Percentiles rank a stretch among this genome's conserved stretches.
Evolutionary conservation across 345 rosid species (phyloP).

Genomic region (Melaleuca quinquenervia): DNA sequence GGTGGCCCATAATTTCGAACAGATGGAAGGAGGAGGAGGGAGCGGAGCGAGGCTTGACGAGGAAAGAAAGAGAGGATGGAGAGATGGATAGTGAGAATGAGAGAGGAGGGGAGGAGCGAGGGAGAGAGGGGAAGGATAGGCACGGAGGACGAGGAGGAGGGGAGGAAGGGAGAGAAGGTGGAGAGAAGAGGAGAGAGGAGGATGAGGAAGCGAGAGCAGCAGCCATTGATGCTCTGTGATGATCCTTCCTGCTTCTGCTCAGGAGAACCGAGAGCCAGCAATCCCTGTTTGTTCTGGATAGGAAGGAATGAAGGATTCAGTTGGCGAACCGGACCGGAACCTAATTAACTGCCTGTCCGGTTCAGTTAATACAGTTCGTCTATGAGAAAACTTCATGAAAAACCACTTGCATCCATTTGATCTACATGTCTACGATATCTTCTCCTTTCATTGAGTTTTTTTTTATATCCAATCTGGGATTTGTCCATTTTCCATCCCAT

Average conservation of each 20-base stretch:
- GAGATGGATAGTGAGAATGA: conserved; percentile 11
- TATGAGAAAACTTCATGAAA: too few species aligned
- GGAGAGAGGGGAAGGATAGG: conserved; percentile 17
- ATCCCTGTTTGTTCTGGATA: not conserved
- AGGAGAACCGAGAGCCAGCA: not conserved
- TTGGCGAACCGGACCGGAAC: not conserved
- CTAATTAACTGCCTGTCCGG: not conserved
- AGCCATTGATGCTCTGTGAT: conserved; percentile 30
- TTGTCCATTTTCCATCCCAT: too few species aligned
- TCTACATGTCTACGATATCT: too few species aligned
- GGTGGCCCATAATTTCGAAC: too few species aligned
- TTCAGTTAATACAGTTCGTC: not conserved
- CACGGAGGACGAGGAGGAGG: conserved; percentile 10
- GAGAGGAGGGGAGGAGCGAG: not conserved
- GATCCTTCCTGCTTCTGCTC: not conserved
- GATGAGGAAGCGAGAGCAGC: conserved; percentile 24
- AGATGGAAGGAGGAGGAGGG: conserved; percentile 6
- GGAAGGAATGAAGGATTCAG: not conserved
- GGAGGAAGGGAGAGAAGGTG: conserved; percentile 18
- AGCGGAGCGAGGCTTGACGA: not conserved
- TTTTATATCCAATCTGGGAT: too few species aligned
- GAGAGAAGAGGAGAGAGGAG: conserved; percentile 15
- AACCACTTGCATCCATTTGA: too few species aligned
- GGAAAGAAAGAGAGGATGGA: conserved; percentile 21
- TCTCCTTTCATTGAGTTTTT: too few species aligned